Percentiles rank a stretch among this genome's conserved stretches.
Conservation (phyloP, 805 yeast genomes). For the Candida golubevii region DNA sequence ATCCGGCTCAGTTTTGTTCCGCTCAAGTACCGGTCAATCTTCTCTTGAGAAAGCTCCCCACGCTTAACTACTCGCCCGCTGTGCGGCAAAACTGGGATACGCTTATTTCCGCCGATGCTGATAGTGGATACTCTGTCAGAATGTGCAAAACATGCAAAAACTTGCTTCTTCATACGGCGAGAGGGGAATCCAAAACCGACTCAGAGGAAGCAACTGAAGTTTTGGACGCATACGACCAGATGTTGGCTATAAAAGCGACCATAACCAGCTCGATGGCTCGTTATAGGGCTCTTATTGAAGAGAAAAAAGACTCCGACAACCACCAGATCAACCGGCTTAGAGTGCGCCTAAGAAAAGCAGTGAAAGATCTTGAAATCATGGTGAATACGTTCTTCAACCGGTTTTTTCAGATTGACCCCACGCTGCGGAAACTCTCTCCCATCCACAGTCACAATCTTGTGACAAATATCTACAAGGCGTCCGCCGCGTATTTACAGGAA, state of each 20-base stretch:
- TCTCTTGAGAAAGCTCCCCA: slow-evolving; percentile 35
- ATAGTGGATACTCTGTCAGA: slow-evolving; percentile 33
- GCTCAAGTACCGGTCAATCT: slow-evolving; percentile 56
- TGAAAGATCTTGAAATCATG: slow-evolving; percentile 32
- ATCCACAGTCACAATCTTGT: slow-evolving; percentile 20
- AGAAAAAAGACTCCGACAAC: slow-evolving; percentile 12
- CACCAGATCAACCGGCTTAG: slow-evolving; percentile 20
- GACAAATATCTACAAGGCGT: slow-evolving; percentile 53
- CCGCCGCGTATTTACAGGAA: slow-evolving; percentile 60
- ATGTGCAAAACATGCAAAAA: slow-evolving; percentile 70
- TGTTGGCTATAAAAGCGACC: slow-evolving; percentile 22
- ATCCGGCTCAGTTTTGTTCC: slow-evolving; percentile 57
- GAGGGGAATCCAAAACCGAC: slow-evolving; percentile 12
- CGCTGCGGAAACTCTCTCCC: slow-evolving; percentile 1
- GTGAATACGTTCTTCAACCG: slow-evolving; percentile 21
- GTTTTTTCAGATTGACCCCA: slow-evolving; percentile 4
- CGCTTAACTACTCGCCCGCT: slow-evolving; percentile 30
- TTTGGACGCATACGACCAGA: slow-evolving; percentile 19
- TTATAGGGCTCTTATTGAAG: slow-evolving; percentile 16
- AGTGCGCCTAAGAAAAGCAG: slow-evolving; percentile 18
- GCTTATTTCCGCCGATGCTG: slow-evolving; percentile 4
- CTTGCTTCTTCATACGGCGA: slow-evolving; percentile 41
- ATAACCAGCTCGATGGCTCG: slow-evolving; percentile 20
- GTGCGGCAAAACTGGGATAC: slow-evolving; percentile 18
- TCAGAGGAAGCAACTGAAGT: slow-evolving; percentile 6